Evolutionary conservation across 208 protist genomes (phyloP).

Genomic region (Trypanosoma scelopori): DNA sequence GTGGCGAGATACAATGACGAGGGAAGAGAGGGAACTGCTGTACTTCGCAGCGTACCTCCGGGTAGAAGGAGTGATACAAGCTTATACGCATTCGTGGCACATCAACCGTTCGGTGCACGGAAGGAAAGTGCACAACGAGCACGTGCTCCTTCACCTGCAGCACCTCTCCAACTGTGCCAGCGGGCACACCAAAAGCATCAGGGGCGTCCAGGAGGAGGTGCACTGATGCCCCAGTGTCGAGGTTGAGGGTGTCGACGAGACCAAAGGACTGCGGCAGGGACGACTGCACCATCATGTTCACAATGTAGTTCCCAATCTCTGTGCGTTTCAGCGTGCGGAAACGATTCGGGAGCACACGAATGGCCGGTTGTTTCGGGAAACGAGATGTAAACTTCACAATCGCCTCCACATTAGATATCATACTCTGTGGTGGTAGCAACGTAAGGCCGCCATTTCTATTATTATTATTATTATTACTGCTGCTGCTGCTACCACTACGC

Average conservation of each 20-base stretch:
- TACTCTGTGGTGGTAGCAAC: slow-evolving; percentile 10
- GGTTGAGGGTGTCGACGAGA: slow-evolving; percentile 66
- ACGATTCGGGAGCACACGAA: slow-evolving; percentile 54
- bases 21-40: slow-evolving; percentile 88
- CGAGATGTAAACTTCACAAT: slow-evolving; percentile 53
- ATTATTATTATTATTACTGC: slow-evolving; percentile 16
- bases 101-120: slow-evolving; percentile 73
- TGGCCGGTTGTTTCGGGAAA: slow-evolving; percentile 76
- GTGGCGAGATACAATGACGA: slow-evolving; percentile 61
- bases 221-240: slow-evolving; percentile 69
- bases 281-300: slow-evolving; percentile 73
- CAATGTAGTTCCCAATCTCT: slow-evolving; percentile 80
- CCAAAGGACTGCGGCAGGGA: slow-evolving; percentile 48
- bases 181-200: slow-evolving; percentile 50
- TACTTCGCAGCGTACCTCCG: slow-evolving; percentile 70
- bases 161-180: slow-evolving; percentile 84
- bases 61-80: slow-evolving; percentile 74
- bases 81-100: slow-evolving; percentile 71
- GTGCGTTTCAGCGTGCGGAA: slow-evolving; percentile 65
- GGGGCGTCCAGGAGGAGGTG: slow-evolving; percentile 72
- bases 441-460: neutral
- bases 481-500: slow-evolving; percentile 7
- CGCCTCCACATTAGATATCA: slow-evolving; percentile 73
- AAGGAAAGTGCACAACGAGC: slow-evolving; percentile 79
- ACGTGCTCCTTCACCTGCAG: slow-evolving; percentile 66